Evolutionary conservation across 2,329 filamentous ascomycete species (phyloP).

Genomic region (Phoma sp.): DNA sequence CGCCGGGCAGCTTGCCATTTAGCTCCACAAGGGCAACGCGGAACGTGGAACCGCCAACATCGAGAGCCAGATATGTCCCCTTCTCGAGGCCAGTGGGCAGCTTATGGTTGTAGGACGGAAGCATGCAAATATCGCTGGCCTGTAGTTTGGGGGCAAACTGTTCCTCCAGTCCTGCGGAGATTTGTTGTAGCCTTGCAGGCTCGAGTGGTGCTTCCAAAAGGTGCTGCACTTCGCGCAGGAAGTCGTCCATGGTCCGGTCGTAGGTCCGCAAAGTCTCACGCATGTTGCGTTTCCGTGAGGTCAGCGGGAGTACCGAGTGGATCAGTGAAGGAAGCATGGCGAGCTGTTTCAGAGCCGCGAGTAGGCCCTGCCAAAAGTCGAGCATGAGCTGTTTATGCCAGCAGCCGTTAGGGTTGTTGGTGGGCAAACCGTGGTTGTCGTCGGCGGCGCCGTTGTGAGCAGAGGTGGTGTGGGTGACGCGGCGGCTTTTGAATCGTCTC

Average conservation of each 20-base stretch:
- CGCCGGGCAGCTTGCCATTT: constrained; percentile 53
- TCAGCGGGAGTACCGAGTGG: constrained; percentile 46
- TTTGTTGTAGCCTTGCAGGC: constrained; percentile 49
- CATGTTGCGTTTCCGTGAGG: constrained; percentile 39
- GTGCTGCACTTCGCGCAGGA: constrained; percentile 52
- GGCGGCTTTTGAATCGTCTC: constrained; percentile 47
- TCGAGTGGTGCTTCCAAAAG: constrained; percentile 54
- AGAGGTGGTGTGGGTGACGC: constrained; percentile 36
- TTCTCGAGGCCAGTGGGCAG: constrained; percentile 65
- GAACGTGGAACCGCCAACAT: constrained; percentile 71
- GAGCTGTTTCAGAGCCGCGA: constrained; percentile 47
- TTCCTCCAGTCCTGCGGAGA: constrained; percentile 54
- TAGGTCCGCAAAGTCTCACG: constrained; percentile 49
- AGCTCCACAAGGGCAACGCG: constrained; percentile 67
- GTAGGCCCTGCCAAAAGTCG: constrained; percentile 49
- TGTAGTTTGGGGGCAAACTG: constrained; percentile 63
- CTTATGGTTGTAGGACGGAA: constrained; percentile 69
- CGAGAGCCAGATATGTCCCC: constrained; percentile 67
- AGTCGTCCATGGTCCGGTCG: constrained; percentile 57
- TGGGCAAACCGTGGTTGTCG: constrained; percentile 28
- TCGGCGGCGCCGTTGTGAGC: constrained; percentile 29
- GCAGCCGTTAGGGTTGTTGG: constrained; percentile 27
- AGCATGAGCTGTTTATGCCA: constrained; percentile 47
- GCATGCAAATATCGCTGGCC: constrained; percentile 66
- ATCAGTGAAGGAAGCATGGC: constrained; percentile 50